phyloP scores from a whole-genome alignment of 306 rosid species.

The Cucurbita moschata region DNA sequence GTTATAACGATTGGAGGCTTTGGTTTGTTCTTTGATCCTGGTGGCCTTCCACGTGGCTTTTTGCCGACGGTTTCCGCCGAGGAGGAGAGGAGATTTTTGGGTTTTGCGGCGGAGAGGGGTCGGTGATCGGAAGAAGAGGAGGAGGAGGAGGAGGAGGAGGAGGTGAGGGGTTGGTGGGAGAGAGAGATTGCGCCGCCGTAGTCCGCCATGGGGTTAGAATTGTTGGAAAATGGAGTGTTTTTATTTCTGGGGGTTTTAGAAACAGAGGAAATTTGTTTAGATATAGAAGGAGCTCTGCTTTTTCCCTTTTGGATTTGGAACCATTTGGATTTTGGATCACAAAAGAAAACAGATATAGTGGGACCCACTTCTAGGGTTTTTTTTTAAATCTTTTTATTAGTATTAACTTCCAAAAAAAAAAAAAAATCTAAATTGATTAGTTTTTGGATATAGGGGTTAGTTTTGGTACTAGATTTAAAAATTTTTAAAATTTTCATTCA shows the following conservation, averaged over 20 bases:
- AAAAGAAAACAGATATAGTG: neutral
- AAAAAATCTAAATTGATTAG: too few relatives aligned
- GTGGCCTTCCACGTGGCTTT: conserved; percentile 50
- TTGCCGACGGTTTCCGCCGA: neutral
- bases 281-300: neutral
- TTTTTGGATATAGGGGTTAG: too few relatives aligned
- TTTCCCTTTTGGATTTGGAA: neutral
- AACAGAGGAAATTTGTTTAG: neutral
- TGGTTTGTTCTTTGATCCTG: conserved; percentile 54
- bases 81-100: neutral
- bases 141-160: conserved; percentile 16
- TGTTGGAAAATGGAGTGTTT: neutral
- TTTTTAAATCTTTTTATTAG: too few relatives aligned
- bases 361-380: neutral
- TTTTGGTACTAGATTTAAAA: too few relatives aligned
- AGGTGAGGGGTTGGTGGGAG: conserved; percentile 1
- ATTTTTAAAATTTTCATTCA: too few relatives aligned
- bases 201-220: neutral
- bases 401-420: too few relatives aligned
- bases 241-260: neutral
- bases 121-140: neutral
- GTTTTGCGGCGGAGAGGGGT: conserved; percentile 9
- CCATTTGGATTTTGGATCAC: neutral
- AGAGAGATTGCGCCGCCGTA: neutral
- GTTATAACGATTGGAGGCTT: conserved; percentile 29